These are phyloP conservation scores for Erythrophleum ivorense DNA, from an alignment of 331 rosid genomes.

Conservation along the genomic window DNA sequence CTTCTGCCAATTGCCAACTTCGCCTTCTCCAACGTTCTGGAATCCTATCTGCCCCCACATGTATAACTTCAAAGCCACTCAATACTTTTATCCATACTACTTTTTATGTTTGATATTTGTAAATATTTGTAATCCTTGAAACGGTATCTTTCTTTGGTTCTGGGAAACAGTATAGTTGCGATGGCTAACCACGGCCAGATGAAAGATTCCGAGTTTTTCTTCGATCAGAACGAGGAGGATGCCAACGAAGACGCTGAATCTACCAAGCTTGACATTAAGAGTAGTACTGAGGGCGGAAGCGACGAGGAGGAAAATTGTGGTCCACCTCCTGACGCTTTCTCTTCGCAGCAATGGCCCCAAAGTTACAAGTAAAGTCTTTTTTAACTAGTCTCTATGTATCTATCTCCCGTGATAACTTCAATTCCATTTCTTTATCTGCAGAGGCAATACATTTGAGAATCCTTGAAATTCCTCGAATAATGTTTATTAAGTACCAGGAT, in stretches of 20 bases:
- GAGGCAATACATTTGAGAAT: not conserved
- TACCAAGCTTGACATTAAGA: conserved; percentile 33
- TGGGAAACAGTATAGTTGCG: not conserved
- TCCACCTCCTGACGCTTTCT: conserved; percentile 24
- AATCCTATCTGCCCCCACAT: not conserved
- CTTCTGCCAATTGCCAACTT: not conserved
- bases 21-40: conserved; percentile 8
- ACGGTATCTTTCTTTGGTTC: not conserved
- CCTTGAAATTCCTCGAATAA: not conserved
- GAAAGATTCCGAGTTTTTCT: conserved; percentile 43
- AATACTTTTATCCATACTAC: no score
- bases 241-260: conserved; percentile 32
- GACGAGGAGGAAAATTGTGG: conserved; percentile 16
- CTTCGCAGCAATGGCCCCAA: conserved; percentile 54
- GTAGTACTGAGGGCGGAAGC: not conserved
- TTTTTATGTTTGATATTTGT: no score
- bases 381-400: not conserved
- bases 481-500: not conserved
- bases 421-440: not conserved
- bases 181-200: conserved; percentile 39
- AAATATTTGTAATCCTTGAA: not conserved
- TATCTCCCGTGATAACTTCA: not conserved
- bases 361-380: conserved; percentile 42
- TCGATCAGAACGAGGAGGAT: conserved; percentile 39
- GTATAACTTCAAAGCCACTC: not conserved